Evolutionary conservation across 1,139 yeast genomes (phyloP).

Genomic region (Yamadazyma sp.): DNA sequence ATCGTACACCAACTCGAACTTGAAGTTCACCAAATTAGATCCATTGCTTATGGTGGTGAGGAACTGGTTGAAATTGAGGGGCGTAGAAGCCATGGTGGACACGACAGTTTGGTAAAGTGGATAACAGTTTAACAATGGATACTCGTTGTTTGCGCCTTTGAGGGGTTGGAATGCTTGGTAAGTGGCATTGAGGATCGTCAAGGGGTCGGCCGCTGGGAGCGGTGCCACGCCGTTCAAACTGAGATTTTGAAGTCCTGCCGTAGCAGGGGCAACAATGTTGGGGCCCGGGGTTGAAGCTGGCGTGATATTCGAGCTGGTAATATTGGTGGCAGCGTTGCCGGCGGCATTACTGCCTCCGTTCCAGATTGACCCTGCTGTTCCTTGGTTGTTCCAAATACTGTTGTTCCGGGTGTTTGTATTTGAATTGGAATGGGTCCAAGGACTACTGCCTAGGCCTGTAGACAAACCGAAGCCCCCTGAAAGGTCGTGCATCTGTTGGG

Average conservation of each 20-base stretch:
- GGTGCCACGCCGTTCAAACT: not conserved
- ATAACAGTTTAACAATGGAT: conserved; percentile 38
- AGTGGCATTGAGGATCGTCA: conserved; percentile 24
- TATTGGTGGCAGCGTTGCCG: not conserved
- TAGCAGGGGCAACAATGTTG: not conserved
- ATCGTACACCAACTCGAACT: conserved; percentile 49
- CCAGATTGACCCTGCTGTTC: conserved; percentile 14
- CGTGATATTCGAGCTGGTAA: no score
- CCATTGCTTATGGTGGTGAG: conserved; percentile 27
- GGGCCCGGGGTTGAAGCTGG: no score
- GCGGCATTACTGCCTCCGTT: conserved; percentile 1
- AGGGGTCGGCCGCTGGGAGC: conserved; percentile 5
- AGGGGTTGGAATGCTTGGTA: conserved; percentile 36
- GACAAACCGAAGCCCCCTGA: not conserved
- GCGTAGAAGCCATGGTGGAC: conserved; percentile 24
- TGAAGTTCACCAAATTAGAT: conserved; percentile 20
- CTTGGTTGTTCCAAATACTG: conserved; percentile 32
- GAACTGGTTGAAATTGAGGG: conserved; percentile 44
- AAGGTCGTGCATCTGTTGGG: not conserved
- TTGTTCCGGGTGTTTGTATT: conserved; percentile 22
- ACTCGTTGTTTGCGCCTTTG: conserved; percentile 34
- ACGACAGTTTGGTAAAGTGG: conserved; percentile 36
- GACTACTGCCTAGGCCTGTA: not conserved
- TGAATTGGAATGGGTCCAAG: not conserved
- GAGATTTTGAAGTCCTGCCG: conserved; percentile 1